A percentile compares a stretch with the other conserved stretches of the same genome.
Evolutionary conservation across 352 stramenopile species (phyloP).

Genomic region (Phytopythium cucurbitacearum): DNA sequence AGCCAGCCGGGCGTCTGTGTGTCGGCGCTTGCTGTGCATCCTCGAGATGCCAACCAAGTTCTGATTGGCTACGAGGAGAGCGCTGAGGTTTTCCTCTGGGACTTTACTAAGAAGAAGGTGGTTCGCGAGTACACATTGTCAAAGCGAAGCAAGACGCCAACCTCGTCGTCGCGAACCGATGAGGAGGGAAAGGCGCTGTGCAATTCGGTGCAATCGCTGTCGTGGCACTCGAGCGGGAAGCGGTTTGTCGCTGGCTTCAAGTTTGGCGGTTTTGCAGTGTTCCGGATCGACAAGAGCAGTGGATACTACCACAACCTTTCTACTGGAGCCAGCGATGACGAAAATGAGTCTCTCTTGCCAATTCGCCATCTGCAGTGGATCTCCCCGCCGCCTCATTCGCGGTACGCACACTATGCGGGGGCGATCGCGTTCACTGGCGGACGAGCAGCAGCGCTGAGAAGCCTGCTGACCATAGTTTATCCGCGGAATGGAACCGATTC

Average conservation of each 20-base stretch:
- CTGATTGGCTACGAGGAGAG: conserved; percentile 60
- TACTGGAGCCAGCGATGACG: neutral
- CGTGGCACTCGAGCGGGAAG: conserved; percentile 80
- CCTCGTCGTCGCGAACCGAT: conserved; percentile 7
- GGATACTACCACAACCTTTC: conserved; percentile 29
- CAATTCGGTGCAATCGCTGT: conserved; percentile 54
- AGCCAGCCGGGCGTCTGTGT: conserved; percentile 17
- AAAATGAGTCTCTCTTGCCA: conserved; percentile 7
- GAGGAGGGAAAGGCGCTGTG: conserved; percentile 6
- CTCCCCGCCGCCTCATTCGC: conserved; percentile 51
- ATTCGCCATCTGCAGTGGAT: conserved; percentile 61
- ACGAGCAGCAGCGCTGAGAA: conserved; percentile 12
- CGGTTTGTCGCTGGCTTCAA: conserved; percentile 69
- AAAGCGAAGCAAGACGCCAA: conserved; percentile 15
- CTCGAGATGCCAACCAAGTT: conserved; percentile 55
- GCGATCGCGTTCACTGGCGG: conserved; percentile 49
- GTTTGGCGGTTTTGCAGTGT: conserved; percentile 53
- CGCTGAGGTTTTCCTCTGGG: conserved; percentile 49
- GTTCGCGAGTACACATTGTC: conserved; percentile 31
- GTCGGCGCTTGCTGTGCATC: conserved; percentile 51
- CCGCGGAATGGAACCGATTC: conserved; percentile 20
- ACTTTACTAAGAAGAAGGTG: conserved; percentile 64
- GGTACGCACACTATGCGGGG: conserved; percentile 39
- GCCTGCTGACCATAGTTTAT: conserved; percentile 39
- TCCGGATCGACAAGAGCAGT: conserved; percentile 49